These are phyloP conservation scores for Penicillium nordicum DNA, from an alignment of 2,329 filamentous ascomycete species.

Conservation along the genomic window DNA sequence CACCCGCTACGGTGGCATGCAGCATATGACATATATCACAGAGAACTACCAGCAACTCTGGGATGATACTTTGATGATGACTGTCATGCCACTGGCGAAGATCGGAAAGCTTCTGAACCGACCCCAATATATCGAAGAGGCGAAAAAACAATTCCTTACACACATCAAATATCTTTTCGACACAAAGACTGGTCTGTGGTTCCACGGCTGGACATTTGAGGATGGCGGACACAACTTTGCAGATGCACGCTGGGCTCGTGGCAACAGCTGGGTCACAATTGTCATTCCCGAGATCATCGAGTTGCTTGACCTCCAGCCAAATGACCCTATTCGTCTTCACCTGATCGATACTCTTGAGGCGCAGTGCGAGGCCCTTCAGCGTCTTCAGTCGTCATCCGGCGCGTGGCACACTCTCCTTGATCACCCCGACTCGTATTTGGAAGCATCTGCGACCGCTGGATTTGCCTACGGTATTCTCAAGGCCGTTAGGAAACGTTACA, in stretches of 20 bases:
- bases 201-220: conserved; percentile 78
- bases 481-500: conserved; percentile 65
- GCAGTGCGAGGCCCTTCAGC: conserved; percentile 63
- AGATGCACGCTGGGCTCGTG: conserved; percentile 55
- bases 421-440: conserved; percentile 67
- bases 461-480: conserved; percentile 80
- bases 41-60: conserved; percentile 73
- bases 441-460: conserved; percentile 74
- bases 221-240: conserved; percentile 61
- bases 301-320: conserved; percentile 58
- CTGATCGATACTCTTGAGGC: conserved; percentile 57
- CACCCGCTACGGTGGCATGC: conserved; percentile 68
- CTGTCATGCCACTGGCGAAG: conserved; percentile 74
- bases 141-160: conserved; percentile 71
- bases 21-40: conserved; percentile 70
- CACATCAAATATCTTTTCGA: conserved; percentile 79
- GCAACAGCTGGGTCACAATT: conserved; percentile 69
- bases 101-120: conserved; percentile 68
- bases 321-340: conserved; percentile 58
- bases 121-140: conserved; percentile 72
- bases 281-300: conserved; percentile 80
- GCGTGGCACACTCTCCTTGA: conserved; percentile 75
- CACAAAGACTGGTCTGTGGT: conserved; percentile 67
- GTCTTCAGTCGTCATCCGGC: conserved; percentile 59
- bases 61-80: conserved; percentile 90